Evolutionary conservation across 2,329 filamentous ascomycete genomes (phyloP), one percentile per base, ranked within the genome.

Genomic region (Microdochium nivale): DNA sequence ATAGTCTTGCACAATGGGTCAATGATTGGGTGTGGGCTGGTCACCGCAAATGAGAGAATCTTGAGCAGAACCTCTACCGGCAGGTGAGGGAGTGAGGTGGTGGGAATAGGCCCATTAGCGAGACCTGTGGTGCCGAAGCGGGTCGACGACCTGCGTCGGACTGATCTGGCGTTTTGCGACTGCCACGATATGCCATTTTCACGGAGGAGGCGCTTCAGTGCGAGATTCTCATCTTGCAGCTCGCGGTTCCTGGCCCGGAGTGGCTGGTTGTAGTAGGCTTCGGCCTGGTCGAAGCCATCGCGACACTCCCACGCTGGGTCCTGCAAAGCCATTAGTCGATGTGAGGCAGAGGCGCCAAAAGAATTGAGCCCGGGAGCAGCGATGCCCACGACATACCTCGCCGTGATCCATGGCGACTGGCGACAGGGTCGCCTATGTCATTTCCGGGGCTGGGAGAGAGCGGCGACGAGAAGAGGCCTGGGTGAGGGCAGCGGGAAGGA

Each of bases 161-260:
- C 16, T 11, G 40, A 7, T 69, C 64, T 5, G 67, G 54, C 52
- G 48, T 57, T 49, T 61, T 49, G 67, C 7, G 69, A 60, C 3
- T 72, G 75, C 77, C 77, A 80, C 2, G 73, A 65, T 53, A 80
- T 77, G 32, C 72, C 72, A 58, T 78, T 73, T 53, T 78, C 71
- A 25, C 75, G 74, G 32, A 80, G 65, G 7, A 80, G 69, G 40
- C 69, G 70, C 63, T 80, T 80, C 48, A 80, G 65, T 32, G 60
- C 63, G 60, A 73, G 49, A 53, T 78, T 79, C 61, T 80, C 77
- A 19, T 76, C 72, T 14, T 65, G 55, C 2, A 80, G 68, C 48
- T 65, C 62, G 55, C 69, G 67, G 49, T 77, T 77, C 56, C 71
- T 67, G 51, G 63, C 63, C 25, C 75, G 75, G n/a, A 77, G 64